A percentile compares a stretch with the other conserved stretches of the same genome.
Evolutionary conservation across 371 early-diverging fungal species (phyloP).

Genomic region (Syncephalastrum sp.): DNA sequence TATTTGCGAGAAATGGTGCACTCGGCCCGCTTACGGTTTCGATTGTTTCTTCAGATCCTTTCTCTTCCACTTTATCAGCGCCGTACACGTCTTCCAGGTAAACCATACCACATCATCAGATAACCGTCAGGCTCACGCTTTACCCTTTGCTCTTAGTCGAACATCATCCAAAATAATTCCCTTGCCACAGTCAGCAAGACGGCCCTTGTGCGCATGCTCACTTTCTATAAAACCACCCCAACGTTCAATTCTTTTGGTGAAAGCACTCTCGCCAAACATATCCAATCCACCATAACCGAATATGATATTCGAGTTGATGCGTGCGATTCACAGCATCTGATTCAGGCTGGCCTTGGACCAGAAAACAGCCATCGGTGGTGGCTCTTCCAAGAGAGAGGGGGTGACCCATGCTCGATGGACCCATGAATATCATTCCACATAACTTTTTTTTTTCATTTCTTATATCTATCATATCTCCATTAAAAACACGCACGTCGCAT

Average conservation of each 20-base stretch:
- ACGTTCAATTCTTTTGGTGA: constrained; percentile 28
- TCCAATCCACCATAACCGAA: constrained; percentile 1
- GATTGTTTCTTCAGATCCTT: constrained; percentile 46
- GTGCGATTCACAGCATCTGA: no score
- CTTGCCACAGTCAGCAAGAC: constrained; percentile 22
- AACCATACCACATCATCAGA: not conserved
- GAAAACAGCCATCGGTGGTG: no score
- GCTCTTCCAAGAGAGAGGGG: no score
- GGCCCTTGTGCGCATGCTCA: constrained; percentile 18
- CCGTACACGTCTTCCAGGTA: constrained; percentile 30
- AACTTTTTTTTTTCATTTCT: no score
- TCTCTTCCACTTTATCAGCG: constrained; percentile 36
- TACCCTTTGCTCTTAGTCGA: constrained; percentile 9
- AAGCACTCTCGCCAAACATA: constrained; percentile 29
- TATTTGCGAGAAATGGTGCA: constrained; percentile 25
- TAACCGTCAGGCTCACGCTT: not conserved
- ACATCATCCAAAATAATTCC: constrained; percentile 15
- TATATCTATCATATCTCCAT: no score
- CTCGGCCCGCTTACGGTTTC: constrained; percentile 24
- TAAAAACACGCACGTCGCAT: no score
- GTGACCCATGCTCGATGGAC: no score
- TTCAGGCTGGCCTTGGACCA: no score
- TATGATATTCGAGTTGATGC: no score
- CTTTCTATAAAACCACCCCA: constrained; percentile 34
- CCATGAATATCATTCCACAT: no score